Conservation (phyloP, 768 basidiomycete species). For the Tulasnella sp. region DNA sequence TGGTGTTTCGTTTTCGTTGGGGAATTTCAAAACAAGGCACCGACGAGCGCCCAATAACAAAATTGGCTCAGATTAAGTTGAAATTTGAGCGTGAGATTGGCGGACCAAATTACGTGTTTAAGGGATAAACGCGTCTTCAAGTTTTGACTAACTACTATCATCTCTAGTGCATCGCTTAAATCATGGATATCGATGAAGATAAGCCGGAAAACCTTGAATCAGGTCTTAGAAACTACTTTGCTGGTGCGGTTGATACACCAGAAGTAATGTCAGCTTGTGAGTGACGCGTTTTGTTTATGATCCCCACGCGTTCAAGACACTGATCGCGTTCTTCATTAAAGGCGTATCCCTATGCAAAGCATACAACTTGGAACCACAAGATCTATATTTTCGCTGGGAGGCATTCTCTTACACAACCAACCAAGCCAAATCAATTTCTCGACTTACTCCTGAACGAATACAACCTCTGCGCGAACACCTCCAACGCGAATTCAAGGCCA, state of each 20-base stretch:
- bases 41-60: no score
- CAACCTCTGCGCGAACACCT: constrained; percentile 23
- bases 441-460: not conserved
- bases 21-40: no score
- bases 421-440: constrained; percentile 8
- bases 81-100: no score
- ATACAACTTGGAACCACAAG: constrained; percentile 28
- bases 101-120: no score
- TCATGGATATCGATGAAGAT: no score
- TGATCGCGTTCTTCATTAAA: constrained; percentile 16
- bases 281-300: constrained; percentile 15
- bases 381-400: constrained; percentile 35
- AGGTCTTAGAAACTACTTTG: constrained; percentile 23
- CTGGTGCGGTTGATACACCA: constrained; percentile 21
- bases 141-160: no score
- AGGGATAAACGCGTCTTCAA: no score
- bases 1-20: no score
- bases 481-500: constrained; percentile 24
- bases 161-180: no score
- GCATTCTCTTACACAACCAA: constrained; percentile 26
- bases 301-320: not conserved
- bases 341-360: constrained; percentile 30
- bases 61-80: no score
- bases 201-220: no score
- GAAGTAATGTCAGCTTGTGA: constrained; percentile 29